Base-by-base conservation (phyloP, 192 early-diverging fungal species). In the Backusella tarrabulga region DNA sequence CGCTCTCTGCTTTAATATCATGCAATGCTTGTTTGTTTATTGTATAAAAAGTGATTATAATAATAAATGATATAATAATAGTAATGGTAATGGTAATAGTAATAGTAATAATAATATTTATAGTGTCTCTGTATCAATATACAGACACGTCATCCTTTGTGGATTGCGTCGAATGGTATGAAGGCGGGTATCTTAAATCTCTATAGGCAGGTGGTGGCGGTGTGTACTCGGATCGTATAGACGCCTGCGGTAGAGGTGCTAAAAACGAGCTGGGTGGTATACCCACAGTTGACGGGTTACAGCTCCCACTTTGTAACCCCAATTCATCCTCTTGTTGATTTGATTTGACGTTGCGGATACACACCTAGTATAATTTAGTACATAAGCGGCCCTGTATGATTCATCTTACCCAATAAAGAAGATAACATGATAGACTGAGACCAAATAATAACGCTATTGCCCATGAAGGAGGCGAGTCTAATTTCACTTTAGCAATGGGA, bases 181-280 rank as follows among this genome's bases (percentile, higher is more conserved):
- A 73, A 35, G 72, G 72, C 54, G 72, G 72, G 32, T 46, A 73
- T 50, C 50, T 73, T 29, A 54, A 34, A 19, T 46, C 50, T 32
- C 46, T 29, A 54, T 73, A 73, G 21, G 72, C 46, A 9, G 72
- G 72, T 50, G 72, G 72, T 6, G 72, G 72, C 19, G 32, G 68
- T 7, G 68, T 69, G 40, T 54, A 73, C 6, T 73, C 44, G 15
- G 42, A 54, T 35, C 44, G 50, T 21, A 73, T 50, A 4, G 72
- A 52, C 1, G 44, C 44, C 26, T 73, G 72, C 14, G 15, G 44
- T n/a, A 34, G 9, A 17, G 42, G 44, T 9, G 50, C n/a, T 56
- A 54, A 54, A 21, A 73, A 52, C 32, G 50, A 54, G 35, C 44
- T 54, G 0, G 42, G 72, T 14, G 72, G 72, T 17, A 73, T 54